Evolutionary conservation across 768 basidiomycete species (phyloP).

Genomic region (Pisolithus albus): DNA sequence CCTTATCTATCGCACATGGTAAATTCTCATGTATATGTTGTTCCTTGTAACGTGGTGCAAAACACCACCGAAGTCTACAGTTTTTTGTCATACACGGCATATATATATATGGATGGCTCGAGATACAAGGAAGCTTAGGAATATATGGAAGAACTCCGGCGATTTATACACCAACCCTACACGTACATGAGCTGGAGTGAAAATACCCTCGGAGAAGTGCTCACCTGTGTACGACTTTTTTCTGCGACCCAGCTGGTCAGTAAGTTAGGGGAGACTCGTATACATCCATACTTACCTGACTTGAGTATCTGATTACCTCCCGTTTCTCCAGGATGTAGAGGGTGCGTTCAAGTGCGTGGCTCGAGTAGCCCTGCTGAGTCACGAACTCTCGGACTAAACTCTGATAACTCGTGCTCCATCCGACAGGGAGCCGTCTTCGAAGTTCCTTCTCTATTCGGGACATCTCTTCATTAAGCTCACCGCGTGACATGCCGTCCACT

Average conservation of each 20-base stretch:
- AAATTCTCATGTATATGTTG: no score
- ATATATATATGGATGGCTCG: background rate
- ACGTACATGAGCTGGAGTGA: constrained; percentile 1
- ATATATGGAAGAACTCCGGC: background rate
- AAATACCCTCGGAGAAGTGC: background rate
- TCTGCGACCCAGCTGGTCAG: constrained; percentile 27
- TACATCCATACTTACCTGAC: constrained; percentile 36
- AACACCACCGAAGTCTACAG: no score
- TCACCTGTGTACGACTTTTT: constrained; percentile 50
- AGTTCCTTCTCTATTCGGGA: constrained; percentile 83
- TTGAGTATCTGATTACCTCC: constrained; percentile 88
- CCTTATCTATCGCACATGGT: background rate
- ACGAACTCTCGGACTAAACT: constrained; percentile 91
- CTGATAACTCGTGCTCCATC: constrained; percentile 97
- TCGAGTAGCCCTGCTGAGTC: constrained; percentile 82
- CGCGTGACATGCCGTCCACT: constrained; percentile 85
- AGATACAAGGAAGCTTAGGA: background rate
- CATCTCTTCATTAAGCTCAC: constrained; percentile 93
- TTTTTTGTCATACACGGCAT: background rate
- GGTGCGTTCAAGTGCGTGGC: constrained; percentile 86
- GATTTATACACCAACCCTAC: constrained; percentile 26
- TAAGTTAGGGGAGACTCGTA: background rate
- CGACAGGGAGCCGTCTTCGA: constrained; percentile 75
- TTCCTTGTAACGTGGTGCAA: no score
- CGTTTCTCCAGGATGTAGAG: constrained; percentile 91